Conservation (phyloP, 129 eudicot species). For the Flaveria linearis region DNA sequence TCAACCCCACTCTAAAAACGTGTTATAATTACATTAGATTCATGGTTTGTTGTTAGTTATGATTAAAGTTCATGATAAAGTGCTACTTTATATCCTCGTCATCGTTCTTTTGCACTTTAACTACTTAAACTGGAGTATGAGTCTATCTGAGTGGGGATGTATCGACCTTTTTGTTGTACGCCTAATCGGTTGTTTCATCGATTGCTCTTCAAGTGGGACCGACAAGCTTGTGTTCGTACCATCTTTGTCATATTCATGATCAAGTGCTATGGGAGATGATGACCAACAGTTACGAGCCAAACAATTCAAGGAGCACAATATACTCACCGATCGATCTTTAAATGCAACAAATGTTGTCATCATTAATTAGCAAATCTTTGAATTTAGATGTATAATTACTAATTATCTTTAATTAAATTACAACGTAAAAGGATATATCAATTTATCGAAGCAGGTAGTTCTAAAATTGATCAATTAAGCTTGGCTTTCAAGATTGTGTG, state of each 20-base stretch:
- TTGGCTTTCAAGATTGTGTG: neutral
- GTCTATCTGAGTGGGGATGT: neutral
- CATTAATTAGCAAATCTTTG: too few relatives aligned
- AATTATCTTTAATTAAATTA: too few relatives aligned
- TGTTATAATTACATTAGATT: neutral
- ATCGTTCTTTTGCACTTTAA: conserved; percentile 5
- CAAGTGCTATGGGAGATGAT: neutral
- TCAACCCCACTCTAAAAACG: neutral
- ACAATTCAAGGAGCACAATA: neutral
- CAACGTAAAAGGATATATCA: too few relatives aligned
- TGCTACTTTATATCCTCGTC: conserved; percentile 6
- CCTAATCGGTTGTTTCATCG: neutral
- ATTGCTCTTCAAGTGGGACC: conserved; percentile 10
- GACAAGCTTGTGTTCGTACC: neutral
- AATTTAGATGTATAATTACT: too few relatives aligned
- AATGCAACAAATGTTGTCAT: too few relatives aligned
- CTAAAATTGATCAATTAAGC: neutral
- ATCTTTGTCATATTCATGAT: conserved; percentile 1
- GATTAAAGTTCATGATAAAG: neutral
- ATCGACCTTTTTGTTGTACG: neutral
- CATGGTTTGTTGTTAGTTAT: neutral
- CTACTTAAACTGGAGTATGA: neutral
- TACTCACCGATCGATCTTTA: neutral
- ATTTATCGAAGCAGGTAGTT: too few relatives aligned
- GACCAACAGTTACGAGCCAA: neutral